Conservation (phyloP, 805 yeast genomes). For the Lipomyces lipofer region DNA sequence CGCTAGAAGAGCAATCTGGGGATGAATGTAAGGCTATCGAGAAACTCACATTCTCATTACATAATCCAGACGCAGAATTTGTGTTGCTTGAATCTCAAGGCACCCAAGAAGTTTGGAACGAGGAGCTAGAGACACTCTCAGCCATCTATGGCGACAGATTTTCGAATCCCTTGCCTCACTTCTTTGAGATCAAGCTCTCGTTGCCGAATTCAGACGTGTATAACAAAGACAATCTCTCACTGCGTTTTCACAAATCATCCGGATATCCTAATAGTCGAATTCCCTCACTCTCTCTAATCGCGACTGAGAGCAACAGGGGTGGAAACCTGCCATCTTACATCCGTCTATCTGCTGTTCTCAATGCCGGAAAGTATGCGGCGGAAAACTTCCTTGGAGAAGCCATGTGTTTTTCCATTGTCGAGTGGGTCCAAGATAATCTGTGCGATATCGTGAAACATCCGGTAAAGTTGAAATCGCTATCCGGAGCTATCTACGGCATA, state of each 20-base stretch:
- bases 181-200: conserved; percentile 24
- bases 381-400: conserved; percentile 61
- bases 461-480: conserved; percentile 57
- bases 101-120: conserved; percentile 60
- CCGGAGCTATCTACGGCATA: conserved; percentile 34
- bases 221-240: conserved; percentile 18
- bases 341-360: conserved; percentile 39
- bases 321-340: conserved; percentile 52
- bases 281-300: conserved; percentile 31
- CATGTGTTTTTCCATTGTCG: conserved; percentile 64
- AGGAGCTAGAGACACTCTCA: conserved; percentile 68
- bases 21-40: conserved; percentile 24
- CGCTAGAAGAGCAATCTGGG: conserved; percentile 45
- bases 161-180: conserved; percentile 20
- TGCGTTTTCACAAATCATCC: conserved; percentile 26
- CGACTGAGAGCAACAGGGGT: conserved; percentile 10
- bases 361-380: conserved; percentile 38
- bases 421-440: conserved; percentile 73
- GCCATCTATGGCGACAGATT: conserved; percentile 56
- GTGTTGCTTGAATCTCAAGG: conserved; percentile 27
- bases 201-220: conserved; percentile 8
- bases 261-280: conserved; percentile 26
- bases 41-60: conserved; percentile 13
- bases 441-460: conserved; percentile 65
- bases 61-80: conserved; percentile 11